These are phyloP conservation scores for Simmondsia chinensis DNA, from an alignment of 148 eudicot genomes.

Conservation along the genomic window DNA sequence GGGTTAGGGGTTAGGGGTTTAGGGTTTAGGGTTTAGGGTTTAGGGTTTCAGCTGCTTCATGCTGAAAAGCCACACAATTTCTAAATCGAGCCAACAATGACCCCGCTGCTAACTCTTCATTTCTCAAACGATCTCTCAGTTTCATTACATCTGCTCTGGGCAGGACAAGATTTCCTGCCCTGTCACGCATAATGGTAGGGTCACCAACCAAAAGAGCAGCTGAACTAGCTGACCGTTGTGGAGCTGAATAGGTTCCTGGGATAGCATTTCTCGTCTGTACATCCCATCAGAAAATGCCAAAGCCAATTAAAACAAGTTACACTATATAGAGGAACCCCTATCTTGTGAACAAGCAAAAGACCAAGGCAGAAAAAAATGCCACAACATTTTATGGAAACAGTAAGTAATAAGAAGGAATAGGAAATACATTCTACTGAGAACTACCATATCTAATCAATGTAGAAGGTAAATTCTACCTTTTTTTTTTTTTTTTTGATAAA, in stretches of 20 bases:
- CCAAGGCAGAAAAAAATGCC: too few species aligned
- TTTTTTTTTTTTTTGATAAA: too few species aligned
- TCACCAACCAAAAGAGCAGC: constrained; percentile 99
- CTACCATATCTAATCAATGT: too few species aligned
- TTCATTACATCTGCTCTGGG: constrained; percentile 97
- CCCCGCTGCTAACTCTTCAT: constrained; percentile 96
- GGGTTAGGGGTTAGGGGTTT: too few species aligned
- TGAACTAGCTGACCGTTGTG: constrained; percentile 98
- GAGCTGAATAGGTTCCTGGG: constrained; percentile 97
- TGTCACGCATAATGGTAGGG: constrained; percentile 83
- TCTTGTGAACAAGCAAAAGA: too few species aligned
- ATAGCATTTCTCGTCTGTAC: constrained; percentile 93
- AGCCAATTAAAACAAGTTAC: too few species aligned
- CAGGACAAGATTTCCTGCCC: constrained; percentile 96
- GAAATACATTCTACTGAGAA: too few species aligned
- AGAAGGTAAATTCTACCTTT: too few species aligned
- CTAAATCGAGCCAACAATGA: constrained; percentile 51
- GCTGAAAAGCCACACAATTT: constrained; percentile 38
- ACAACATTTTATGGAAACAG: too few species aligned
- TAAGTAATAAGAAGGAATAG: too few species aligned
- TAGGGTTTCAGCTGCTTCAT: constrained; percentile 30
- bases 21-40: neutral
- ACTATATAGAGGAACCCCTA: too few species aligned
- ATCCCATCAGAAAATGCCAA: constrained; percentile 14
- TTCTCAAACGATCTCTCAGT: constrained; percentile 88